Evolutionary conservation across 768 basidiomycete genomes (phyloP).

Genomic region (Calocybe gangraenosa): DNA sequence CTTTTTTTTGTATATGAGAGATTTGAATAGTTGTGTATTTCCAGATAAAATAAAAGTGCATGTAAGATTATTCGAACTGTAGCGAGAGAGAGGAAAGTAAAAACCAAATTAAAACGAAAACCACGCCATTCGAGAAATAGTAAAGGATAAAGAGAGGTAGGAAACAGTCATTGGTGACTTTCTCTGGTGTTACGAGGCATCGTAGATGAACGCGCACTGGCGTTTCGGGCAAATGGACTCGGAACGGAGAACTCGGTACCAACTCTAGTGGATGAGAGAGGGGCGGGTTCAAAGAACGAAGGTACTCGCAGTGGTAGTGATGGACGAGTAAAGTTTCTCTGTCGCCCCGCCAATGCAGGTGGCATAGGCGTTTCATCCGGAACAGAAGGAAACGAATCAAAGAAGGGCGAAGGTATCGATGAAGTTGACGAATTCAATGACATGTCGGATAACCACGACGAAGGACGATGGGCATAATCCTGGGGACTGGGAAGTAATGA

Average conservation of each 20-base stretch:
- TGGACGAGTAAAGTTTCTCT: constrained; percentile 8
- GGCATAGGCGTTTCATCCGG: constrained; percentile 43
- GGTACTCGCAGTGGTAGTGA: constrained; percentile 10
- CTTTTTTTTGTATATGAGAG: too few species aligned
- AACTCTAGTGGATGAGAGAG: constrained; percentile 12
- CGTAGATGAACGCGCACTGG: constrained; percentile 8
- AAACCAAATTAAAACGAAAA: constrained; percentile 1
- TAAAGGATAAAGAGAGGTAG: not conserved
- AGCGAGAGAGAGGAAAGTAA: constrained; percentile 4
- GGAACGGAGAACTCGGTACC: constrained; percentile 16
- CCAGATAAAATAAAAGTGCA: constrained; percentile 8
- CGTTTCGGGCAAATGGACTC: constrained; percentile 7
- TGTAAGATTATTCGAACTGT: constrained; percentile 14
- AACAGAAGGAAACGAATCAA: constrained; percentile 72
- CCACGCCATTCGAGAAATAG: not conserved
- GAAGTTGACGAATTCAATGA: constrained; percentile 35
- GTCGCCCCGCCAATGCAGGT: constrained; percentile 13
- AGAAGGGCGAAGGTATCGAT: constrained; percentile 38
- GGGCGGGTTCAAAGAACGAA: constrained; percentile 19
- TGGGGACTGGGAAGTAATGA: constrained; percentile 16
- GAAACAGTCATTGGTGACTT: not conserved
- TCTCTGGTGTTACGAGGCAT: constrained; percentile 6
- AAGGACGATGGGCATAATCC: constrained; percentile 23
- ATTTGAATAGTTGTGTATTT: too few species aligned
- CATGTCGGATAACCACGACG: constrained; percentile 45